Evolutionary conservation across 495 filamentous ascomycete genomes (phyloP), one percentile per base, ranked within the genome.

Genomic region (Neurospora sp.): DNA sequence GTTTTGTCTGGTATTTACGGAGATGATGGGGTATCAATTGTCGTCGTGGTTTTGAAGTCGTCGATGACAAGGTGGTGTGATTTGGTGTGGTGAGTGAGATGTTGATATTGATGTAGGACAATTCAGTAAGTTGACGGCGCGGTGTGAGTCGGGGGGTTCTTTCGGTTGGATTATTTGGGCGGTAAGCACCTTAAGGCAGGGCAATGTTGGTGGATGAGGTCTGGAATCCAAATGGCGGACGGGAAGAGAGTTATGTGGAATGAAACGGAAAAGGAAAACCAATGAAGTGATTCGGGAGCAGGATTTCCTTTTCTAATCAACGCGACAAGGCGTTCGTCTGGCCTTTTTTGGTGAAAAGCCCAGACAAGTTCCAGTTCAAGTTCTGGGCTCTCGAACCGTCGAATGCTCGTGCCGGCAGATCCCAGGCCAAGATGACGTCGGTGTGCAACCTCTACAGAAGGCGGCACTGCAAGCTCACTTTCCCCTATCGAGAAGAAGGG

Each of bases 341-440:
- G 48, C 48, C 48, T 61, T 59, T 59, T 61, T 31, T 48, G 44
- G 7, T 37, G 44, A 48, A 22, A 48, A 22, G 18, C 9, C 20
- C 20, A 31, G 48, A 59, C 48, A 59, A 48, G 31, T 35, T 35
- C 31, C 27, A 3, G 48, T 27, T 35, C 22, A 12, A 61, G 53
- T 61, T 61, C 27, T 61, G 53, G 53, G 53, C 53, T 61, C 53
- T 35, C 12, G 53, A 35, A 53, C 20, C 45, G 48, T 61, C 48
- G 12, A 59, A 61, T 31, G 48, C 48, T 35, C 22, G 53, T 35
- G 53, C 53, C 37, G 61, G 61, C 40, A 27, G 40, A 76, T 22
- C 39, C 72, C 72, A 61, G 68, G 45, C 27, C 18, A 71, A 53
- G 70, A 78, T 78, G 76, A 78, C 76, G 76, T 78, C 76, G 76